Base-by-base conservation (phyloP, 495 filamentous ascomycete genomes). In the Chaetomium cochliodes region DNA sequence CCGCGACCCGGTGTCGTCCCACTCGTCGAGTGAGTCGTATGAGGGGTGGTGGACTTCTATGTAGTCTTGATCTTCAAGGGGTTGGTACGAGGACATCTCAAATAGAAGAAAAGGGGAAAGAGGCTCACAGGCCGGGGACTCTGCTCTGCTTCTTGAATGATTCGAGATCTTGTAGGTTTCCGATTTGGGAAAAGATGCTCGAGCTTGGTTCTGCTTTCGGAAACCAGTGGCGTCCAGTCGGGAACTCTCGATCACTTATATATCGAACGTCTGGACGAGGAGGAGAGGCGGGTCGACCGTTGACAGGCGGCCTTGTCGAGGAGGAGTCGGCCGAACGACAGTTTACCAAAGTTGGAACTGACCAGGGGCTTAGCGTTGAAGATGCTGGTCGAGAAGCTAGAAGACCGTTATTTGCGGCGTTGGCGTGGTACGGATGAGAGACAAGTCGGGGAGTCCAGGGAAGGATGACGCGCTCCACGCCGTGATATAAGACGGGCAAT, bases 11-110 rank as follows among this genome's bases (percentile, higher is more conserved):
- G 53, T 62, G 50, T 65, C 58, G 39, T 62, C 63, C 44, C 55
- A 33, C 7, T 51, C 39, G 11, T 50, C 37, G 1, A 55, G 6
- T 9, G 33, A n/a, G 26, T 63, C 56, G 51, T 58, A 44, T n/a
- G n/a, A n/a, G 22, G 54, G 37, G 37, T 49, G 42, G 44, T 62
- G 41, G 60, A 59, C 61, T 13, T 60, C 53, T 60, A 61, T 58
- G 50, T 64, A 60, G 44, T 59, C 65, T 65, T 63, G 64, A 26
- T 73, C 73, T 61, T 72, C 60, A 64, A 58, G 66, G 63, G 41
- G 65, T 74, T 74, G 73, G 69, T 71, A 68, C 67, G 68, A 65
- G 64, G 69, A 70, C 72, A 73, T 74, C 55, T 66, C 56, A 49
- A 53, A 20, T 28, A 42, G 42, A 53, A 57, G 47, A 57, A 50